Percentiles rank a stretch among this genome's conserved stretches.
These are phyloP conservation scores for Desmodesmus armatus DNA, from an alignment of 139 green algal genomes.

Conservation along the genomic window DNA sequence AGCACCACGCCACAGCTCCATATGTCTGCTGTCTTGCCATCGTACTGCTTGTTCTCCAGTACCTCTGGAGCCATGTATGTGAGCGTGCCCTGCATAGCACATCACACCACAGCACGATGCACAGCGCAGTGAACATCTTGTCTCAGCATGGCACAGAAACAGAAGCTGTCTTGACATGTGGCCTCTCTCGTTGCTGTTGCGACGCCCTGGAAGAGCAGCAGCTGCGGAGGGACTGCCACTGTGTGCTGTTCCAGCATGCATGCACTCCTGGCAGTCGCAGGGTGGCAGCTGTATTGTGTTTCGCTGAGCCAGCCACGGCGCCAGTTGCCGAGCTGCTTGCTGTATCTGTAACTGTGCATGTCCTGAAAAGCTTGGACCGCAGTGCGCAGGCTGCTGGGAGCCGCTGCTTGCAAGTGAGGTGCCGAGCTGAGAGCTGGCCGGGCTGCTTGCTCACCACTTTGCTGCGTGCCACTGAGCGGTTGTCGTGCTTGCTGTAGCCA, in stretches of 20 bases:
- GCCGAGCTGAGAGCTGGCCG: not conserved
- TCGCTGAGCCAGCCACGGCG: too few species aligned
- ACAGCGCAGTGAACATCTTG: too few species aligned
- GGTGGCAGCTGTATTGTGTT: not conserved
- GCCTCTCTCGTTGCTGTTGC: too few species aligned
- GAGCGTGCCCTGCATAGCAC: constrained; percentile 86
- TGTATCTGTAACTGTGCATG: too few species aligned
- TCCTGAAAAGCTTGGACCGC: too few species aligned
- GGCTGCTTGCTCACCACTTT: constrained; percentile 44
- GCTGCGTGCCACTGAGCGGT: constrained; percentile 72
- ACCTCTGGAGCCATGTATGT: constrained; percentile 97
- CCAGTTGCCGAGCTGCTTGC: too few species aligned
- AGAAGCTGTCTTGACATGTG: not conserved
- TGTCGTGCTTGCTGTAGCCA: constrained; percentile 84
- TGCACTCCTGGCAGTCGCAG: not conserved
- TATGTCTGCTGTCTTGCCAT: constrained; percentile 73
- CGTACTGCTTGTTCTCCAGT: constrained; percentile 59
- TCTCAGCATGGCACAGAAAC: not conserved
- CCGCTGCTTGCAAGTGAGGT: not conserved
- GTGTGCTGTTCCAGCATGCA: too few species aligned
- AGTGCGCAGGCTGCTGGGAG: too few species aligned
- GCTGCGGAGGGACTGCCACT: too few species aligned
- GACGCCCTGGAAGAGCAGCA: constrained; percentile 16
- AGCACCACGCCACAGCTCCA: constrained; percentile 86
- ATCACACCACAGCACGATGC: not conserved